Evolutionary conservation across 176 grass and related monocot genomes (phyloP).

Genomic region (Phoenix dactylifera): DNA sequence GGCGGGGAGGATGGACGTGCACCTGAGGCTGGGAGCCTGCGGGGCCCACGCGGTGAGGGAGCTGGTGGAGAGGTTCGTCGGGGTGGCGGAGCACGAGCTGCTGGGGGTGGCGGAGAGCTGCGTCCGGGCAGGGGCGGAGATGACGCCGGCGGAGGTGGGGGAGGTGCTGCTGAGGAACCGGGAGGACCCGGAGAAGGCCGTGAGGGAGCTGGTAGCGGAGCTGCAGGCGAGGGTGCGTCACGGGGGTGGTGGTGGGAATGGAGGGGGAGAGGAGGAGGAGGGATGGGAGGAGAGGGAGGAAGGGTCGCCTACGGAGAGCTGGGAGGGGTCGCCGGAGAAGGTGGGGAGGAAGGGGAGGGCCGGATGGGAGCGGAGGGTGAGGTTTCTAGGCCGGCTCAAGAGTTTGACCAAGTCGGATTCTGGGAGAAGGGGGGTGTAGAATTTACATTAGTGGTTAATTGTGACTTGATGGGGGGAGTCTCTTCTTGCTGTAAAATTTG

Average conservation of each 20-base stretch:
- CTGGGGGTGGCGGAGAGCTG: slow-evolving; percentile 35
- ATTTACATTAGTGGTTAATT: no score
- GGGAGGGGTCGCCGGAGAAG: slow-evolving; percentile 69
- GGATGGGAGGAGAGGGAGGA: slow-evolving; percentile 31
- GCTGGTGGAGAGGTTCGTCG: slow-evolving; percentile 55
- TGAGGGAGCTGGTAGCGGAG: slow-evolving; percentile 59
- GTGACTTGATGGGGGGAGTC: background rate
- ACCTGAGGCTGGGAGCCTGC: slow-evolving; percentile 70
- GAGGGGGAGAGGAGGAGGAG: slow-evolving; percentile 49
- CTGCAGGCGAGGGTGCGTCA: slow-evolving; percentile 32
- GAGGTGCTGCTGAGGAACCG: slow-evolving; percentile 84
- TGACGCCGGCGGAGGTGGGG: slow-evolving; percentile 90
- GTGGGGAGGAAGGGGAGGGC: slow-evolving; percentile 43
- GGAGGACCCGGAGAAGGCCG: slow-evolving; percentile 53
- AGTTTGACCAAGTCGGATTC: slow-evolving; percentile 96
- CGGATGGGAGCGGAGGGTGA: slow-evolving; percentile 82
- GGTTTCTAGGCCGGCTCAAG: slow-evolving; percentile 66
- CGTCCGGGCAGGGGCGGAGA: slow-evolving; percentile 53
- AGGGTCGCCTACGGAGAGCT: slow-evolving; percentile 52
- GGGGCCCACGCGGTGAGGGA: slow-evolving; percentile 62
- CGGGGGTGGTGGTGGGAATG: background rate
- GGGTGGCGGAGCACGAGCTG: slow-evolving; percentile 41
- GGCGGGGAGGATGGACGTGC: slow-evolving; percentile 88
- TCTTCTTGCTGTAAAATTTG: background rate
- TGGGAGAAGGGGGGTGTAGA: slow-evolving; percentile 54